phyloP scores from a whole-genome alignment of 768 basidiomycete genomes.

The Naganishia randhawae region DNA sequence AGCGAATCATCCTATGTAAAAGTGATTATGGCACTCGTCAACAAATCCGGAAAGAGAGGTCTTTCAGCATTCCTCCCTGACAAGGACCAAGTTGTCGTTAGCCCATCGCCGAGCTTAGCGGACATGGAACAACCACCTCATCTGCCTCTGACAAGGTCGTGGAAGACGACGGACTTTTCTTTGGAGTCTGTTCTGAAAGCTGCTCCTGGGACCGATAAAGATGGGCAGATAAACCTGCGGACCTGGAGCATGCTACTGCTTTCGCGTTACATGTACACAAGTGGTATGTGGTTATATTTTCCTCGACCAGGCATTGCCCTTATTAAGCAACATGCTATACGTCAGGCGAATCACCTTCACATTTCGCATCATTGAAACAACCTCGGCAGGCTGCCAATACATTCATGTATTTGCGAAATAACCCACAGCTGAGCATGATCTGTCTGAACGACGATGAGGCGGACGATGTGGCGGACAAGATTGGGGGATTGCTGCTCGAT shows the following conservation, averaged over 20 bases:
- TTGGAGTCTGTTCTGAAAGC: conserved; percentile 31
- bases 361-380: conserved; percentile 35
- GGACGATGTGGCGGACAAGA: conserved; percentile 21
- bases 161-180: conserved; percentile 42
- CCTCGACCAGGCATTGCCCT: neutral
- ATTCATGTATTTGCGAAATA: conserved; percentile 28
- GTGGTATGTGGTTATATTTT: conserved; percentile 34
- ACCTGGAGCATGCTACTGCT: conserved; percentile 44
- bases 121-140: conserved; percentile 38
- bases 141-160: conserved; percentile 39
- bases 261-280: conserved; percentile 43
- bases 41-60: conserved; percentile 39
- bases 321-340: neutral
- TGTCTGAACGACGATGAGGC: conserved; percentile 47
- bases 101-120: conserved; percentile 13
- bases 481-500: conserved; percentile 25
- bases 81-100: conserved; percentile 3
- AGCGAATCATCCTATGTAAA: neutral
- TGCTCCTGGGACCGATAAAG: conserved; percentile 25
- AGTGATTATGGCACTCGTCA: conserved; percentile 43
- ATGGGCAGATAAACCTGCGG: conserved; percentile 34
- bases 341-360: conserved; percentile 35
- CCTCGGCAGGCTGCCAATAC: conserved; percentile 24
- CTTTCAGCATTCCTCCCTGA: conserved; percentile 42
- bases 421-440: conserved; percentile 33